Conservation (phyloP, 2,329 filamentous ascomycete species). For the Stagonosporopsis vannaccii region DNA sequence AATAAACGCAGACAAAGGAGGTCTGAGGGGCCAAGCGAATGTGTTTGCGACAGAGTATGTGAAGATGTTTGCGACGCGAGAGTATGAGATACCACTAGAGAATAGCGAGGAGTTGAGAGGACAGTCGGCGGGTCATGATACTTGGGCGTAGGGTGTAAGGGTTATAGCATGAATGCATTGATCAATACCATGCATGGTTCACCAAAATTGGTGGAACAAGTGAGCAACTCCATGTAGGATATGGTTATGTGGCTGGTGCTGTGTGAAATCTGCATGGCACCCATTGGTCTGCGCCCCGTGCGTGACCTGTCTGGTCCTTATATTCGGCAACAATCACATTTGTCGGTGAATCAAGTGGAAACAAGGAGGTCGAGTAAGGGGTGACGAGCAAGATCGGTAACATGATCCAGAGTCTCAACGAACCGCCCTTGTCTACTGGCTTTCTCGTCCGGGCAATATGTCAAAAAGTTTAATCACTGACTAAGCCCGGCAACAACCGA, state of each 20-base stretch:
- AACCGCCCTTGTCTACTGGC: neutral
- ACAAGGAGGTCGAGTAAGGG: too few species aligned
- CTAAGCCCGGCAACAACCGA: neutral
- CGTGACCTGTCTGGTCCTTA: neutral
- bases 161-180: constrained; percentile 9
- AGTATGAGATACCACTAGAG: constrained; percentile 35
- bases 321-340: neutral
- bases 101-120: constrained; percentile 10
- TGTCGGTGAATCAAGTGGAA: neutral
- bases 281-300: neutral
- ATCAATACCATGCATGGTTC: neutral
- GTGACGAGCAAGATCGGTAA: too few species aligned
- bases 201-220: neutral
- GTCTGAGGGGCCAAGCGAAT: neutral
- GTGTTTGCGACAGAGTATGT: constrained; percentile 9
- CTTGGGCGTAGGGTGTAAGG: constrained; percentile 12
- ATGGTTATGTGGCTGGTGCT: neutral
- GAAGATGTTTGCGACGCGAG: constrained; percentile 22
- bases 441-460: neutral
- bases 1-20: constrained; percentile 21
- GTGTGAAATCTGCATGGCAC: neutral
- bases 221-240: neutral
- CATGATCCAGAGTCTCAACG: too few species aligned
- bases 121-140: constrained; percentile 8
- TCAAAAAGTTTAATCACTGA: neutral